Base-by-base conservation (phyloP, 768 basidiomycete species). In the Suillus fuscotomentosus region DNA sequence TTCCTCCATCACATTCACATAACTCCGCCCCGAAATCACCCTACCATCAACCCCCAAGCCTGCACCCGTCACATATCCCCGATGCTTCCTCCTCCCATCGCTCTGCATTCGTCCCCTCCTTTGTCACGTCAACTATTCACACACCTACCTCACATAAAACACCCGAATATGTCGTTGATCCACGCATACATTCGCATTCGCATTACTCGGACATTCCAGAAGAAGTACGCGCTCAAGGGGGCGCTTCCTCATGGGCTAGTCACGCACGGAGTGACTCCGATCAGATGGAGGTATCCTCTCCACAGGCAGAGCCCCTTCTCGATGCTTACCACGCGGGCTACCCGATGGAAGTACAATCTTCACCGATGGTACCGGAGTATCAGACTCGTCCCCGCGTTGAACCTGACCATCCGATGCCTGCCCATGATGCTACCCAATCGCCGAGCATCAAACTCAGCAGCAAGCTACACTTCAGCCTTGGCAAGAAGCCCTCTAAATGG, bases 401-500 rank as follows among this genome's bases (percentile, higher is more conserved):
- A 63, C 75, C 72, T 3, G 82, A 83, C 64, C 69, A 70, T n/a
- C 63, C 70, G 51, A 67, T 66, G 51, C 78, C 79, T 61, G 73
- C 70, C 13, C 78, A 81, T 60, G 80, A 80, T 60, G 67, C 72
- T 31, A 69, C 76, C 39, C 81, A 82, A 57, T 65, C 80, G 11
- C 80, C 84, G 41, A 78, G 77, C 66, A 80, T 81, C 74, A 88
- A 85, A 70, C 77, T 86, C 62, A 80, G 84, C 69, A 89, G 87
- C 74, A 76, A 88, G 27, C 79, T 84, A 57, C 78, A 81, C 55
- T 80, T 90, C 66, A 80, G 84, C 42, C 86, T 91, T 70, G 84
- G 83, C 67, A 92, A 89, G 82, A 92, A 91, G 77, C 80, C 79
- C 66, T 81, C 82, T 69, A 87, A 83, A 75, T 90, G 88, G 86